A percentile compares a stretch with the other conserved stretches of the same genome.
Evolutionary conservation across 2,329 filamentous ascomycete genomes (phyloP).

Genomic region (Pseudomassariella vexata): DNA sequence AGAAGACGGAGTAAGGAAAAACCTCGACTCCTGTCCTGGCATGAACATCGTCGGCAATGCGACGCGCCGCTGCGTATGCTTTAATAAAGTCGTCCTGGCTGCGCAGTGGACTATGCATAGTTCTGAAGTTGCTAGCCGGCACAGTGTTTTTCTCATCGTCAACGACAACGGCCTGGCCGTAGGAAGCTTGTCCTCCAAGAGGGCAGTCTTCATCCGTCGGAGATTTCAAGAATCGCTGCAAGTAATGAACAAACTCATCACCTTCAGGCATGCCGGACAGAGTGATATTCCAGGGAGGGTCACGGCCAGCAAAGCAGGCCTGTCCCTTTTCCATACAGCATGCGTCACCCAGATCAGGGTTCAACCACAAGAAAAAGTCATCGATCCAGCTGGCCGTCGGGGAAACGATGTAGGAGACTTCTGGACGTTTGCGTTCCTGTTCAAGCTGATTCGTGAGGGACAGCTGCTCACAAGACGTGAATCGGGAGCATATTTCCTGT

Average conservation of each 20-base stretch:
- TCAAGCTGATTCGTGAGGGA: slow-evolving; percentile 89
- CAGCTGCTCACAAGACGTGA: slow-evolving; percentile 77
- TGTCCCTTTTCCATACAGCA: slow-evolving; percentile 66
- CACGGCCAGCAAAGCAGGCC: slow-evolving; percentile 72
- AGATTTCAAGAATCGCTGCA: slow-evolving; percentile 73
- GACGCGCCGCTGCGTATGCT: slow-evolving; percentile 81
- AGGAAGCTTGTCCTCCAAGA: slow-evolving; percentile 81
- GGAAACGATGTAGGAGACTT: slow-evolving; percentile 82
- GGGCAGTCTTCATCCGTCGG: slow-evolving; percentile 82
- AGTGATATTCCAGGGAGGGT: slow-evolving; percentile 83
- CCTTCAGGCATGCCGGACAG: slow-evolving; percentile 89
- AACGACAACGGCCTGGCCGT: slow-evolving; percentile 77
- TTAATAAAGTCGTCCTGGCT: slow-evolving; percentile 90
- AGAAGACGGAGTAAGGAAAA: slow-evolving; percentile 96
- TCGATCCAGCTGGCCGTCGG: slow-evolving; percentile 94
- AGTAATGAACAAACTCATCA: slow-evolving; percentile 82
- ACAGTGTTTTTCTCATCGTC: slow-evolving; percentile 63
- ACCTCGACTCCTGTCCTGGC: slow-evolving; percentile 69
- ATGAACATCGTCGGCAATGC: slow-evolving; percentile 74
- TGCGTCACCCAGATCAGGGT: slow-evolving; percentile 65
- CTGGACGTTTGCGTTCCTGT: slow-evolving; percentile 83
- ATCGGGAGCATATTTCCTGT: slow-evolving; percentile 82
- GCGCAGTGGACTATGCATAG: slow-evolving; percentile 77
- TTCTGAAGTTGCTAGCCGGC: slow-evolving; percentile 84
- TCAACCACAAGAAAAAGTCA: slow-evolving; percentile 95